These are phyloP conservation scores for Xylaria intraflava DNA, from an alignment of 495 filamentous ascomycete species.

Conservation along the genomic window DNA sequence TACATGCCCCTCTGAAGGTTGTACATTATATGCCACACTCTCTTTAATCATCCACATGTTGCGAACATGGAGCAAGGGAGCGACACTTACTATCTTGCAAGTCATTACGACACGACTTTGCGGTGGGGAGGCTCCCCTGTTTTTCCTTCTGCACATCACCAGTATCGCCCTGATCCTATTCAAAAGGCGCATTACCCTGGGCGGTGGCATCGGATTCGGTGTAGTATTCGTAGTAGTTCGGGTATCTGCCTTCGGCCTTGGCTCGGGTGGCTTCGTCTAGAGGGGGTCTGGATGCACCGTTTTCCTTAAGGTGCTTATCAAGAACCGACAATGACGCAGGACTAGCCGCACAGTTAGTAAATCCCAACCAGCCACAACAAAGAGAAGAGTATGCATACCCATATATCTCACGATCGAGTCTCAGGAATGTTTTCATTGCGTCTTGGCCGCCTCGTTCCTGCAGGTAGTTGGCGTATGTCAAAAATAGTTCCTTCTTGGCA, in stretches of 20 bases:
- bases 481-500: constrained; percentile 68
- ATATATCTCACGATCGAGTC: constrained; percentile 78
- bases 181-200: constrained; percentile 36
- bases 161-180: constrained; percentile 17
- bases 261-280: constrained; percentile 57
- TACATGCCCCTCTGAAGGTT: background rate
- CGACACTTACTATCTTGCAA: background rate
- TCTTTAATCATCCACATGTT: background rate
- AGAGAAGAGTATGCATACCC: constrained; percentile 49
- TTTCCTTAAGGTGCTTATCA: constrained; percentile 49
- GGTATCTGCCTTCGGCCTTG: constrained; percentile 58
- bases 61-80: background rate
- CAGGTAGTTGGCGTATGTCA: constrained; percentile 77
- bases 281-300: constrained; percentile 50
- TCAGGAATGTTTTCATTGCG: constrained; percentile 78
- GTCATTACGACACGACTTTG: background rate
- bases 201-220: constrained; percentile 40
- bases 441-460: constrained; percentile 78
- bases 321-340: constrained; percentile 45
- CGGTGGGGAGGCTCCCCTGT: background rate
- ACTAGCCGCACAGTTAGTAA: constrained; percentile 24
- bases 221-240: constrained; percentile 59
- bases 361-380: background rate
- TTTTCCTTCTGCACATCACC: background rate
- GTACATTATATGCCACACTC: constrained; percentile 1